Evolutionary conservation across 768 basidiomycete genomes (phyloP), one percentile per base, ranked within the genome.

Genomic region (Suillus weaverae): DNA sequence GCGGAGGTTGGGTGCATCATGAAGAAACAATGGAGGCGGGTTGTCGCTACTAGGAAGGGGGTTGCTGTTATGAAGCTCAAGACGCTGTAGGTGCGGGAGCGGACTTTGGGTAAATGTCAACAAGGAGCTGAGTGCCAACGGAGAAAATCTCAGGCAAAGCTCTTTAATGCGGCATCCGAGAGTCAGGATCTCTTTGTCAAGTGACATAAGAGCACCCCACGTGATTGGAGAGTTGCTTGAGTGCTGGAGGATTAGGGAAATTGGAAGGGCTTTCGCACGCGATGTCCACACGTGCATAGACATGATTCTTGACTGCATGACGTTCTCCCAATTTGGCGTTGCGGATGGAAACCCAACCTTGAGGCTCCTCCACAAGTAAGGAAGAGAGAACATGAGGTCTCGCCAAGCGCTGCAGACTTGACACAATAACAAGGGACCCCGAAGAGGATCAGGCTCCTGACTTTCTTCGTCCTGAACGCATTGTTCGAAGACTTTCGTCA

Each of bases 321-420:
- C 65, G 0, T 59, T 64, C 36, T 72, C 71, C 74, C 74, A 75
- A 32, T 71, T 63, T 46, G 43, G 67, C 30, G 67, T 57, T 1
- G n/a, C 43, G 0, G 70, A 36, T 2, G 74, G 74, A 32, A 76
- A 39, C 22, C 71, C 72, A 62, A 75, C 65, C 8, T 67, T 71
- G 41, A 75, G 44, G 9, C 59, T 38, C 26, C 66, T 60, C 74
- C 74, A 75, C 16, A 76, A 32, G 4, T 67, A 69, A 14, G 74
- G 69, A 4, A 77, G 70, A 44, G 74, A 69, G 61, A 72, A 71
- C 11, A 76, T 35, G 60, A 75, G 76, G 36, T 61, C 62, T n/a
- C 72, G 68, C 74, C 74, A 75, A 26, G 76, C 70, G 44, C 72
- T 70, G 67, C 74, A 77, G 60, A 77, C 65, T 43, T 76, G 76